Percentiles rank a stretch among this genome's conserved stretches.
These are phyloP conservation scores for Linanthus parryae DNA, from an alignment of 148 eudicot genomes.

Conservation along the genomic window DNA sequence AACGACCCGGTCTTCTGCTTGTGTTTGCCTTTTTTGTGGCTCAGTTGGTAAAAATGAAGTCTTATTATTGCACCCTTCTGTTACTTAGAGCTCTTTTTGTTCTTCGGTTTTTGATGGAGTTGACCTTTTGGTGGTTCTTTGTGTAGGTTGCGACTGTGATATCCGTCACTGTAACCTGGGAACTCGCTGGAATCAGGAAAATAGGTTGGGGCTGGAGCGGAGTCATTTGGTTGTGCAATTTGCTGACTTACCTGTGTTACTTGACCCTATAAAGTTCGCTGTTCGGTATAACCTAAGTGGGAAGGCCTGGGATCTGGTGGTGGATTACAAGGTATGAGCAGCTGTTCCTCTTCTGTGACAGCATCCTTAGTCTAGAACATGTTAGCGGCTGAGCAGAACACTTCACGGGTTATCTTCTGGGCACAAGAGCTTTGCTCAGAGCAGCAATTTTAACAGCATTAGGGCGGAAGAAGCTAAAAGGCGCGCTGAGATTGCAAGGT, in stretches of 20 bases:
- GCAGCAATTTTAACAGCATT: slow-evolving; percentile 33
- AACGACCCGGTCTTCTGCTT: slow-evolving; percentile 87
- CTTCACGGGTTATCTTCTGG: slow-evolving; percentile 21
- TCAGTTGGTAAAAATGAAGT: slow-evolving; percentile 83
- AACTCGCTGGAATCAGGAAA: slow-evolving; percentile 46
- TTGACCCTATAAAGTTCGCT: slow-evolving; percentile 49
- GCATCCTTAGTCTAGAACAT: too few species aligned
- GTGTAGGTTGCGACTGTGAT: slow-evolving; percentile 49
- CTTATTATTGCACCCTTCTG: too few species aligned
- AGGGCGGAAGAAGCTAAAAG: slow-evolving; percentile 64
- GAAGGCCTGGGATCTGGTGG: slow-evolving; percentile 36
- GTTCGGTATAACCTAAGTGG: slow-evolving; percentile 45
- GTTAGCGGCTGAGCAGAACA: slow-evolving; percentile 30
- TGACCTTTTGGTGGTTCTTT: neutral
- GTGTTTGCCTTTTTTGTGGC: slow-evolving; percentile 75
- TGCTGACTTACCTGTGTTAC: slow-evolving; percentile 49
- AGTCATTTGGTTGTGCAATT: slow-evolving; percentile 58
- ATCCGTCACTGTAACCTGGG: slow-evolving; percentile 43
- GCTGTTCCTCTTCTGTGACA: too few species aligned
- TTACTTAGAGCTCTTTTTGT: too few species aligned
- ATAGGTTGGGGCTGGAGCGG: slow-evolving; percentile 75
- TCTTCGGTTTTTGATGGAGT: neutral
- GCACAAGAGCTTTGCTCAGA: slow-evolving; percentile 21
- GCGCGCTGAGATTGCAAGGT: slow-evolving; percentile 65
- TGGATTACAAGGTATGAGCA: slow-evolving; percentile 39